A percentile compares a stretch with the other conserved stretches of the same genome.
Evolutionary conservation across 306 rosid genomes (phyloP).

Genomic region (Cajanus cajan): DNA sequence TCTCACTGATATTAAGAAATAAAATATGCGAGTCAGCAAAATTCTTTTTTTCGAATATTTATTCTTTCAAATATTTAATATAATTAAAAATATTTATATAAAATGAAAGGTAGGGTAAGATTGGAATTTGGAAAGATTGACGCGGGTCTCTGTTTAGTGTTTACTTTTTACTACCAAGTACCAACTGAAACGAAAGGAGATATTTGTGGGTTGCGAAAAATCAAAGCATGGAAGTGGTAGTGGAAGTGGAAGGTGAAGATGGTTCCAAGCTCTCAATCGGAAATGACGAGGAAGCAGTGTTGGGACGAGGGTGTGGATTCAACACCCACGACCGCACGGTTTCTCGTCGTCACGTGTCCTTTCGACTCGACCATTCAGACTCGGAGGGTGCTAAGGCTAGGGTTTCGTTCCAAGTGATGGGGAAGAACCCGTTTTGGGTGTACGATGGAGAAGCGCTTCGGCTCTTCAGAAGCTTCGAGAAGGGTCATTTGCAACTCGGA

Average conservation of each 20-base stretch:
- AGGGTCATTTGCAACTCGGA: constrained; percentile 58
- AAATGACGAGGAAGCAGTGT: not conserved
- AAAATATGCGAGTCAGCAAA: too few species aligned
- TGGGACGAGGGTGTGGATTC: constrained; percentile 70
- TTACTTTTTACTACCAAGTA: not conserved
- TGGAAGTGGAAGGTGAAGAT: constrained; percentile 57
- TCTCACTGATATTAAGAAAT: too few species aligned
- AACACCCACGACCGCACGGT: constrained; percentile 54
- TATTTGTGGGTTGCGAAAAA: not conserved
- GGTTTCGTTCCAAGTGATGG: constrained; percentile 72
- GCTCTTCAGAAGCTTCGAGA: constrained; percentile 53
- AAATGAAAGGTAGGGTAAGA: not conserved
- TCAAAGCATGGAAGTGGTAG: constrained; percentile 56
- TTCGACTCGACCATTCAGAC: constrained; percentile 27
- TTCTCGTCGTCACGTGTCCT: constrained; percentile 63
- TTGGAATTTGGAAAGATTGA: not conserved
- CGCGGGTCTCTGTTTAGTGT: not conserved
- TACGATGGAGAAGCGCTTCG: constrained; percentile 36
- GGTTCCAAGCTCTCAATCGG: constrained; percentile 39
- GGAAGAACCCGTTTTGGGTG: constrained; percentile 84
- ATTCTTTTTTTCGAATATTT: too few species aligned
- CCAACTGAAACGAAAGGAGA: not conserved
- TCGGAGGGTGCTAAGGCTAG: constrained; percentile 33
- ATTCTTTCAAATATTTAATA: too few species aligned
- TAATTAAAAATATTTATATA: too few species aligned